Base-by-base conservation (phyloP, 345 rosid species). In the Anacardium occidentale region DNA sequence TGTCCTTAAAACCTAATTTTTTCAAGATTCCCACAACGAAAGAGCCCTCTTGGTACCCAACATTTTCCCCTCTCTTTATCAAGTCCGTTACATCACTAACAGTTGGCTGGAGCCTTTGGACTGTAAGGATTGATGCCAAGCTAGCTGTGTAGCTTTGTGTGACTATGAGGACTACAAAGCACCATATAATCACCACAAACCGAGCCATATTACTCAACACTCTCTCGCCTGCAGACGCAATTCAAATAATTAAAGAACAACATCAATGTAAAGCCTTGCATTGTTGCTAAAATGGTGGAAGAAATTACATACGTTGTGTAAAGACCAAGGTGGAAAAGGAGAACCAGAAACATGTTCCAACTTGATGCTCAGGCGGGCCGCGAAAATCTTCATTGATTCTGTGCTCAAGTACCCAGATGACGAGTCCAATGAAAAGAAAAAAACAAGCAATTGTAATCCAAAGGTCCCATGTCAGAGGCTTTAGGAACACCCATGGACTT, bases 91-190 rank as follows among this genome's bases (percentile, higher is more conserved):
- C 77, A 45, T 83, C 85, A 0, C 81, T 83, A 13, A 76, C 75
- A 1, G 85, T 76, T 1, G 98, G 98, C 45, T 78, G 8, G 1
- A 89, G 76, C 26, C 83, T 80, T 3, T 90, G 84, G 2, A 90
- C 83, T 0, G 94, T 88, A 3, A 91, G 66, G 14, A 85, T 80
- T 2, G 96, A 86, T 0, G 93, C 75, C 14, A 91, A 85, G 66
- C 84, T 89, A 10, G 97, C 98, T 0, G 98, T 85, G 77, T 91
- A 93, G 21, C 93, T 88, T 57, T 89, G 92, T 0, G 84, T 87
- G 15, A 93, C 72, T 37, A 91, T 82, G 2, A 91, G 84, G 2
- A 93, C 94, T 8, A 87, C 78, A 20, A 91, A 89, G n/a, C 79
- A 89, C 91, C 96, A 93, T 45, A 87, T 69, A 63, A 90, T 50